These are phyloP conservation scores for Wickerhamomyces bovis DNA, from an alignment of 805 yeast species.

Conservation along the genomic window DNA sequence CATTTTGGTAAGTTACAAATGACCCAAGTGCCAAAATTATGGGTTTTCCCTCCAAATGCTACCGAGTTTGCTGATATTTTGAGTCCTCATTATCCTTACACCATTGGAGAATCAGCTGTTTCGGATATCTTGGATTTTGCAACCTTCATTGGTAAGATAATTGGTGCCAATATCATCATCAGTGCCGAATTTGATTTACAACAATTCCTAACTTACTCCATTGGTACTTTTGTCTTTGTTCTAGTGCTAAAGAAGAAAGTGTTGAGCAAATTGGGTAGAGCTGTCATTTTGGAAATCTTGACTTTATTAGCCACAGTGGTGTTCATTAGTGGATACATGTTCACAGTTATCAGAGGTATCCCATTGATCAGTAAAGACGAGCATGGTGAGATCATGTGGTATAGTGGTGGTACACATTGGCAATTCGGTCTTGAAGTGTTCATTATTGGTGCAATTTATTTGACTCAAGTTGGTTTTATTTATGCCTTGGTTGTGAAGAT, in stretches of 20 bases:
- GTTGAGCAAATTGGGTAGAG: slow-evolving; percentile 25
- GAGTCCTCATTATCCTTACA: slow-evolving; percentile 32
- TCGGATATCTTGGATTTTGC: slow-evolving; percentile 45
- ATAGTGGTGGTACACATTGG: slow-evolving; percentile 60
- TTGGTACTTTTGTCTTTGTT: slow-evolving; percentile 38
- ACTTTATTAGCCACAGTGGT: slow-evolving; percentile 36
- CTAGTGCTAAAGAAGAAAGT: slow-evolving; percentile 44
- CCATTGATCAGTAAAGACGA: slow-evolving; percentile 56
- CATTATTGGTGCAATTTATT: slow-evolving; percentile 45
- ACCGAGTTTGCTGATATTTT: slow-evolving; percentile 20
- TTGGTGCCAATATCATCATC: slow-evolving; percentile 39
- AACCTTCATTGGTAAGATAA: slow-evolving; percentile 40
- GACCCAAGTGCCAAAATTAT: slow-evolving; percentile 55
- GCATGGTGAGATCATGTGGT: slow-evolving; percentile 44
- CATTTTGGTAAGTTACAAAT: slow-evolving; percentile 38
- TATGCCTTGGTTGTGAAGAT: slow-evolving; percentile 35
- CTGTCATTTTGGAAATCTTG: slow-evolving; percentile 24
- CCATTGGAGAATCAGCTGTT: slow-evolving; percentile 23
- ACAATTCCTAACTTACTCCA: slow-evolving; percentile 42
- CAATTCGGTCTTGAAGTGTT: slow-evolving; percentile 69
- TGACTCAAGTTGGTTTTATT: slow-evolving; percentile 37
- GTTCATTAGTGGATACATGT: slow-evolving; percentile 59
- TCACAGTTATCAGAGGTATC: slow-evolving; percentile 50
- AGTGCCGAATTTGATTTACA: slow-evolving; percentile 36
- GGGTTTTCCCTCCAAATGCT: slow-evolving; percentile 53